Percentiles rank a stretch among this genome's conserved stretches.
These are phyloP conservation scores for Lepidopterella palustris DNA, from an alignment of 495 filamentous ascomycete species.

Conservation along the genomic window DNA sequence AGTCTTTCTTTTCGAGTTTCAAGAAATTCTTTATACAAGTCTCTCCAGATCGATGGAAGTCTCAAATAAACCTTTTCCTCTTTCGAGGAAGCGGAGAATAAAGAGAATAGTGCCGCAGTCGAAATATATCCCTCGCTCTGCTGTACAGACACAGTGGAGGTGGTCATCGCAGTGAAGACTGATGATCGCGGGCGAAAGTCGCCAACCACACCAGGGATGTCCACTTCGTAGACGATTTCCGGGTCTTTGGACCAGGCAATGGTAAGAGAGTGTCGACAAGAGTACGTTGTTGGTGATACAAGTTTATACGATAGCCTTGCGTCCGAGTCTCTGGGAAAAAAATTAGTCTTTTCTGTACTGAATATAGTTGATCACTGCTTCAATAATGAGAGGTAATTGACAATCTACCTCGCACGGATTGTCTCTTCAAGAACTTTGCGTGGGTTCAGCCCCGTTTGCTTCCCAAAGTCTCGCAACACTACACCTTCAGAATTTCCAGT, in stretches of 20 bases:
- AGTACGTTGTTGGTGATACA: conserved; percentile 65
- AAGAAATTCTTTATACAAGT: conserved; percentile 75
- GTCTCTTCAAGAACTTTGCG: conserved; percentile 74
- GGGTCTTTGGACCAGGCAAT: conserved; percentile 78
- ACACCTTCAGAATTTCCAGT: conserved; percentile 35
- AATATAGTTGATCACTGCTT: no score
- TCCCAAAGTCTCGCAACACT: conserved; percentile 74
- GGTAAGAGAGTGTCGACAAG: conserved; percentile 63
- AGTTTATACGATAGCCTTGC: conserved; percentile 58
- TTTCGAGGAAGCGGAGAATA: conserved; percentile 68
- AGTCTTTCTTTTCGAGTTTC: conserved; percentile 59
- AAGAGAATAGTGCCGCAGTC: conserved; percentile 69
- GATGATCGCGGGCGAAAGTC: conserved; percentile 42
- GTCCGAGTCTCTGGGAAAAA: conserved; percentile 58
- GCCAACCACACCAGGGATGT: conserved; percentile 39
- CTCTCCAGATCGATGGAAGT: conserved; percentile 72
- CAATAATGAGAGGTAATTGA: background rate
- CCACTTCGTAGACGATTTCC: conserved; percentile 44
- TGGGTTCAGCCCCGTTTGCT: conserved; percentile 64
- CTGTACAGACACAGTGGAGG: conserved; percentile 66
- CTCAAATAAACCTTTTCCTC: conserved; percentile 81
- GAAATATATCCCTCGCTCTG: conserved; percentile 86
- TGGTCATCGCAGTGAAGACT: conserved; percentile 61
- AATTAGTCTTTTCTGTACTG: no score
- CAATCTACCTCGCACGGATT: conserved; percentile 66